Evolutionary conservation across 2,329 filamentous ascomycete species (phyloP).

Genomic region (Colletotrichum brevisporum): DNA sequence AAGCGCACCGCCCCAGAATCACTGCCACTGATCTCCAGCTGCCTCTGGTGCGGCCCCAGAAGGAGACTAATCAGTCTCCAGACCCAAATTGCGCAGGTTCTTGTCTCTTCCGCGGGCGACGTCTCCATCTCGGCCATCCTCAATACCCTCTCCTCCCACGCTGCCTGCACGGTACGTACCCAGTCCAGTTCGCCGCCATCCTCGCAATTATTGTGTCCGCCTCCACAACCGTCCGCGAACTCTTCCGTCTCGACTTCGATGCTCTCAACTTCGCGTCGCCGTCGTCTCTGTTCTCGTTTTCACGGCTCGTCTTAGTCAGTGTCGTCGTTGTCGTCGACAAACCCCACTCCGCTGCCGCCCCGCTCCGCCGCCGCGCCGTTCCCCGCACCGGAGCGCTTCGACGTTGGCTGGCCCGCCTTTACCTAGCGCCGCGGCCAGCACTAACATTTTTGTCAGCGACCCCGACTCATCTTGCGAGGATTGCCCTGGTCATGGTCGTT

Average conservation of each 20-base stretch:
- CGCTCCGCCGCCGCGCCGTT: constrained; percentile 53
- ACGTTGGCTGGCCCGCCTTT: too few relatives aligned
- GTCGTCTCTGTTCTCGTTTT: constrained; percentile 45
- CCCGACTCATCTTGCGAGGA: too few relatives aligned
- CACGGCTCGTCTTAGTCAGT: constrained; percentile 59
- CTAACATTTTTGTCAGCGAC: too few relatives aligned
- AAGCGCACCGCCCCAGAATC: too few relatives aligned
- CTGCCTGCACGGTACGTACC: constrained; percentile 57
- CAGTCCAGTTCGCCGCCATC: constrained; percentile 60
- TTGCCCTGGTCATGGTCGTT: too few relatives aligned
- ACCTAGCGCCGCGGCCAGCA: too few relatives aligned
- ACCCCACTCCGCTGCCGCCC: constrained; percentile 60
- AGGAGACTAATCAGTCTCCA: constrained; percentile 62
- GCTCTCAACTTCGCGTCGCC: constrained; percentile 48
- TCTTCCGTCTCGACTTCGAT: constrained; percentile 63
- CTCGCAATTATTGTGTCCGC: constrained; percentile 64
- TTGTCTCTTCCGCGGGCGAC: constrained; percentile 45
- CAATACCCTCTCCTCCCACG: constrained; percentile 47
- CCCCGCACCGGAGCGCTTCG: constrained; percentile 43
- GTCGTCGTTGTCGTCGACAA: constrained; percentile 63
- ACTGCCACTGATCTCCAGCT: constrained; percentile 39
- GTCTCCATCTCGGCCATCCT: constrained; percentile 43
- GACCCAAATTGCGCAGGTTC: constrained; percentile 45
- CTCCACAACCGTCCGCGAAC: constrained; percentile 64
- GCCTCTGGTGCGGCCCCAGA: constrained; percentile 66